These are phyloP conservation scores for Beauveria sp. DNA, from an alignment of 2,329 filamentous ascomycete species.

Conservation along the genomic window DNA sequence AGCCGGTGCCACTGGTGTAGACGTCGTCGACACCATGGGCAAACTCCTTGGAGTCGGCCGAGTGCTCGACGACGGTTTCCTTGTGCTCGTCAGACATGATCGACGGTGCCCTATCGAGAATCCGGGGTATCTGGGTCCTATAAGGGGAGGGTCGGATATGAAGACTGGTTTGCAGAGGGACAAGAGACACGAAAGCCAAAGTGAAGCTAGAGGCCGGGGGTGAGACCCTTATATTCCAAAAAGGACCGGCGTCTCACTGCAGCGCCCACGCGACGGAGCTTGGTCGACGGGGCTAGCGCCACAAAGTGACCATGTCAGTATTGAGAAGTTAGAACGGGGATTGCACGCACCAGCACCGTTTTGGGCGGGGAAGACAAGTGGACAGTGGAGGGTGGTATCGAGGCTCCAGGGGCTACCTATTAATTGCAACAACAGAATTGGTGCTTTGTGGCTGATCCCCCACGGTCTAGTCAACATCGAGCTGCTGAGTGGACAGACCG, in stretches of 20 bases:
- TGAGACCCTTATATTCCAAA: conserved; percentile 10
- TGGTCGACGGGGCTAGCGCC: conserved; percentile 6
- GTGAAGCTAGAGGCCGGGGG: conserved; percentile 1
- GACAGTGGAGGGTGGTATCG: conserved; percentile 12
- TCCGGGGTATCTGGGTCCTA: conserved; percentile 8
- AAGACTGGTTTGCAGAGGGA: neutral
- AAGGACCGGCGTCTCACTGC: neutral
- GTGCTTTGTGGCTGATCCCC: conserved; percentile 5
- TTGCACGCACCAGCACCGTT: conserved; percentile 7
- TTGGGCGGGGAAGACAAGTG: conserved; percentile 2
- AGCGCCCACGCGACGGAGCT: conserved; percentile 6
- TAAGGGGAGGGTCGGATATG: conserved; percentile 2
- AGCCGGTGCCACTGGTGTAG: neutral
- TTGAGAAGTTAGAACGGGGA: neutral
- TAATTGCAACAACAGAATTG: conserved; percentile 10
- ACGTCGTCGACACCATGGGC: neutral
- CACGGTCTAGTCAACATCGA: neutral
- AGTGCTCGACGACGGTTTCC: conserved; percentile 6
- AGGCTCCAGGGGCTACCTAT: conserved; percentile 1
- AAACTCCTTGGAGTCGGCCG: conserved; percentile 8
- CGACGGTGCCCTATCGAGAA: conserved; percentile 2
- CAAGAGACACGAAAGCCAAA: neutral
- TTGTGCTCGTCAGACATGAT: conserved; percentile 11
- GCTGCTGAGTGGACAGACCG: conserved; percentile 7
- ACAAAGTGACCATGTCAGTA: conserved; percentile 6